Percentiles rank a stretch among this genome's conserved stretches.
Evolutionary conservation across 2,329 filamentous ascomycete genomes (phyloP).

Genomic region (Aurifilum marmelostoma): DNA sequence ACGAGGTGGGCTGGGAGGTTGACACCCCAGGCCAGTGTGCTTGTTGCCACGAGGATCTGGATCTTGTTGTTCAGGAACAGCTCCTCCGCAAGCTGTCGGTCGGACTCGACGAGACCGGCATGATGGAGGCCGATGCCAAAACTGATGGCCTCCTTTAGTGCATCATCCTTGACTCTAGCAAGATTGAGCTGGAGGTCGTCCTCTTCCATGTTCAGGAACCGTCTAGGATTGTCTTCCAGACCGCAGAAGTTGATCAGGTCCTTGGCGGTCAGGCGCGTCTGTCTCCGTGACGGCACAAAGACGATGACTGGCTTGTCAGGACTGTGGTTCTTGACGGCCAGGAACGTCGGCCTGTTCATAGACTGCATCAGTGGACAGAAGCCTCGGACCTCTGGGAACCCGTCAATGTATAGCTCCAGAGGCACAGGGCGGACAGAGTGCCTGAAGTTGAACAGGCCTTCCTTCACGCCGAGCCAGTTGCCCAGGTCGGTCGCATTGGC

Average conservation of each 20-base stretch:
- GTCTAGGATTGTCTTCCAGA: slow-evolving; percentile 95
- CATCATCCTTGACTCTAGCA: slow-evolving; percentile 88
- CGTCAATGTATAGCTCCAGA: slow-evolving; percentile 94
- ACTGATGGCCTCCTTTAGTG: slow-evolving; percentile 88
- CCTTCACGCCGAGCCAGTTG: slow-evolving; percentile 96
- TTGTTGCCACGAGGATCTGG: slow-evolving; percentile 93
- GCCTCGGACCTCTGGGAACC: slow-evolving; percentile 90
- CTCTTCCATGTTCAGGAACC: slow-evolving; percentile 92
- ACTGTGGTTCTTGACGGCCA: slow-evolving; percentile 95
- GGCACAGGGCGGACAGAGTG: slow-evolving; percentile 97
- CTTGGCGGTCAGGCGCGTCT: slow-evolving; percentile 92
- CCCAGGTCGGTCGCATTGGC: slow-evolving; percentile 92
- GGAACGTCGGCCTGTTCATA: slow-evolving; percentile 96
- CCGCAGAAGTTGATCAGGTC: slow-evolving; percentile 97
- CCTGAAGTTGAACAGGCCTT: slow-evolving; percentile 94
- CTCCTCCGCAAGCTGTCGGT: slow-evolving; percentile 89
- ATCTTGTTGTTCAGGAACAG: slow-evolving; percentile 98
- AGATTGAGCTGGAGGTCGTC: slow-evolving; percentile 90
- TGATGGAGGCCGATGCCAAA: slow-evolving; percentile 98
- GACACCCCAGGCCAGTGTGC: slow-evolving; percentile 96
- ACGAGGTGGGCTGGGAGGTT: slow-evolving; percentile 96
- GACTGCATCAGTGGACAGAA: slow-evolving; percentile 99
- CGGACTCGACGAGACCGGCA: slow-evolving; percentile 92
- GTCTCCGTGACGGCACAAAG: slow-evolving; percentile 92
- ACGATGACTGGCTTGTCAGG: slow-evolving; percentile 97